Conservation (phyloP, 805 yeast genomes). For the Wickerhamomyces sydowiorum region DNA sequence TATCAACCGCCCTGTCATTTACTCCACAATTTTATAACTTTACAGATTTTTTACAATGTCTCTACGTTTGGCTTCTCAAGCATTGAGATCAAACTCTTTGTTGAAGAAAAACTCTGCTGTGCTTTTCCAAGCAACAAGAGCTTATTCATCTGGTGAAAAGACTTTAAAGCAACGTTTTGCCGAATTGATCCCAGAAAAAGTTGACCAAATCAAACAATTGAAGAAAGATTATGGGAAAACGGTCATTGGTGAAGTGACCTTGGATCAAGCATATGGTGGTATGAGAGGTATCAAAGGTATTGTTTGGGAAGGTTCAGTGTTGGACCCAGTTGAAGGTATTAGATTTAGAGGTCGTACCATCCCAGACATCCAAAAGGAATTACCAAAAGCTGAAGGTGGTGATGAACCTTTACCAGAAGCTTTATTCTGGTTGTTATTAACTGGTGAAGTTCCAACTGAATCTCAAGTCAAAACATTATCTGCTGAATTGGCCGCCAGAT, state of each 20-base stretch:
- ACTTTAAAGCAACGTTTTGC: conserved; percentile 93
- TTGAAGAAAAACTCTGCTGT: conserved; percentile 2
- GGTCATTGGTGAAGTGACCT: conserved; percentile 63
- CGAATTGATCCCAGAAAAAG: conserved; percentile 85
- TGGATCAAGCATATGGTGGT: conserved; percentile 87
- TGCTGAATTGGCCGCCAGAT: conserved; percentile 73
- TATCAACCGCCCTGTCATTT: too few species aligned
- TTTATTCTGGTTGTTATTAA: conserved; percentile 73
- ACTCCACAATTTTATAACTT: background rate
- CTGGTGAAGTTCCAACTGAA: conserved; percentile 78
- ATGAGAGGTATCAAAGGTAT: conserved; percentile 84
- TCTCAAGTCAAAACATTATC: conserved; percentile 66
- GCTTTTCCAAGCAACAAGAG: conserved; percentile 15
- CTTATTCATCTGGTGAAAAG: conserved; percentile 30
- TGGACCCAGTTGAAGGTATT: conserved; percentile 82
- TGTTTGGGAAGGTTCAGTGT: conserved; percentile 85
- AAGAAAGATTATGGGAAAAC: conserved; percentile 84
- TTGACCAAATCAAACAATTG: conserved; percentile 80
- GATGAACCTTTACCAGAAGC: conserved; percentile 75
- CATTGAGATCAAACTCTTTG: conserved; percentile 4
- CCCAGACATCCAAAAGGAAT: conserved; percentile 67
- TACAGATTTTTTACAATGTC: conserved; percentile 1
- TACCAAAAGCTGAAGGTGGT: conserved; percentile 68
- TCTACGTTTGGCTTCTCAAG: conserved; percentile 7
- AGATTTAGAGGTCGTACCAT: conserved; percentile 82